Percentiles rank a stretch among this genome's conserved stretches.
phyloP scores from a whole-genome alignment of 1,139 yeast species.

The Nakaseomyces uthaithaninus region DNA sequence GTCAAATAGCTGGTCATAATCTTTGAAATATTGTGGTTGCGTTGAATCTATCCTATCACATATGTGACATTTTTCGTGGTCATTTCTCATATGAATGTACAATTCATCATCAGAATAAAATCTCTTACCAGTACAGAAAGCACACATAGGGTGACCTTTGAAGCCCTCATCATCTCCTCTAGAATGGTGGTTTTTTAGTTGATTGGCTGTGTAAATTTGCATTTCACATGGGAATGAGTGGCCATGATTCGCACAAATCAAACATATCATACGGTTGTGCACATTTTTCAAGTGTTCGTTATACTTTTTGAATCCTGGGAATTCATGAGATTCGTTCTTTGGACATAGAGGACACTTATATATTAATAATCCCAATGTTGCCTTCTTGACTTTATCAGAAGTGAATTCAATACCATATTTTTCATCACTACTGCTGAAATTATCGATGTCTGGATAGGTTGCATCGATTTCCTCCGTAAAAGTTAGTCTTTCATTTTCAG shows the following conservation, averaged over 20 bases:
- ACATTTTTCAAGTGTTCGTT: constrained; percentile 54
- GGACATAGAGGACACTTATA: constrained; percentile 46
- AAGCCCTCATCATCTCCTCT: constrained; percentile 67
- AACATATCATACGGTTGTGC: constrained; percentile 62
- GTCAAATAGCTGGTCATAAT: constrained; percentile 62
- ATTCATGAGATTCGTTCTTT: constrained; percentile 26
- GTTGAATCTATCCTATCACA: constrained; percentile 67
- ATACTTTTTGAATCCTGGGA: constrained; percentile 47
- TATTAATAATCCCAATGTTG: constrained; percentile 45
- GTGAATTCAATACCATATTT: constrained; percentile 49
- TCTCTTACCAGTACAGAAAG: constrained; percentile 63
- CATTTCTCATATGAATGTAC: constrained; percentile 69
- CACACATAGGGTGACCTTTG: constrained; percentile 84
- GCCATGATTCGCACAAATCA: constrained; percentile 66
- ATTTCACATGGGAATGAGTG: constrained; percentile 72
- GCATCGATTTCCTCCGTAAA: constrained; percentile 46
- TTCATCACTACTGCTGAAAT: constrained; percentile 36
- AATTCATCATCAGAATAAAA: constrained; percentile 89
- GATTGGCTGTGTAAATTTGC: constrained; percentile 50
- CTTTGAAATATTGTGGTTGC: constrained; percentile 66
- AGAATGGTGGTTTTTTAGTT: constrained; percentile 60
- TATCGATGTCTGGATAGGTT: constrained; percentile 34
- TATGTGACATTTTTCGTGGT: constrained; percentile 82
- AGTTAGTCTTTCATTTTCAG: constrained; percentile 52
- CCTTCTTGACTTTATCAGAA: constrained; percentile 36